Evolutionary conservation across 768 basidiomycete species (phyloP).

Genomic region (Pleurotus ostreatus): DNA sequence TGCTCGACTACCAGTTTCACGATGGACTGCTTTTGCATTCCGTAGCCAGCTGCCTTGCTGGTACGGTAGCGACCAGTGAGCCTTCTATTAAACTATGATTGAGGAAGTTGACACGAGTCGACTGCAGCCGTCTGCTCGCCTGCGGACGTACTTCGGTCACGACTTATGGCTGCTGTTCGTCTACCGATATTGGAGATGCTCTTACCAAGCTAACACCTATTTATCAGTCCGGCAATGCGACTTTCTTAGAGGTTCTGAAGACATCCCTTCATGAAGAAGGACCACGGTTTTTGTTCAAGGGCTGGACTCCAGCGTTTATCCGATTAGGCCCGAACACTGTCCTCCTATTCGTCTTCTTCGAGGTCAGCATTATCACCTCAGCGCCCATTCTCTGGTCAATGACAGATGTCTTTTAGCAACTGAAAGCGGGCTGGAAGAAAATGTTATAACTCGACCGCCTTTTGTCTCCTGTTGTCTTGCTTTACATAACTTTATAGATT

Average conservation of each 20-base stretch:
- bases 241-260: conserved; percentile 47
- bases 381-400: background rate
- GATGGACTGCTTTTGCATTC: conserved; percentile 69
- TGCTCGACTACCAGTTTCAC: conserved; percentile 55
- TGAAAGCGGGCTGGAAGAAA: conserved; percentile 58
- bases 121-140: conserved; percentile 70
- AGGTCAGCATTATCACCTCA: conserved; percentile 38
- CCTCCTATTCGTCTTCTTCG: conserved; percentile 81
- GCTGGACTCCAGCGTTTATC: conserved; percentile 87
- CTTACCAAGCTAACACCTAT: background rate
- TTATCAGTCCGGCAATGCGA: conserved; percentile 47
- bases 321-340: conserved; percentile 83
- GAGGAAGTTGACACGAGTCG: too few relatives aligned
- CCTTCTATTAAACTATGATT: conserved; percentile 5
- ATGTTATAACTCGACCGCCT: conserved; percentile 4
- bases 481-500: conserved; percentile 4
- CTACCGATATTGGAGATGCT: background rate
- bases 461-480: background rate
- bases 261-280: conserved; percentile 71
- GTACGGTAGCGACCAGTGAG: conserved; percentile 75
- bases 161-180: conserved; percentile 73
- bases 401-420: conserved; percentile 43
- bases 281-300: conserved; percentile 75
- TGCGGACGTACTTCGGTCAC: conserved; percentile 71
- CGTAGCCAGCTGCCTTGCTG: conserved; percentile 63